Evolutionary conservation across 768 basidiomycete species (phyloP), one percentile per base, ranked within the genome.

Genomic region (Rhizopogon rudus): DNA sequence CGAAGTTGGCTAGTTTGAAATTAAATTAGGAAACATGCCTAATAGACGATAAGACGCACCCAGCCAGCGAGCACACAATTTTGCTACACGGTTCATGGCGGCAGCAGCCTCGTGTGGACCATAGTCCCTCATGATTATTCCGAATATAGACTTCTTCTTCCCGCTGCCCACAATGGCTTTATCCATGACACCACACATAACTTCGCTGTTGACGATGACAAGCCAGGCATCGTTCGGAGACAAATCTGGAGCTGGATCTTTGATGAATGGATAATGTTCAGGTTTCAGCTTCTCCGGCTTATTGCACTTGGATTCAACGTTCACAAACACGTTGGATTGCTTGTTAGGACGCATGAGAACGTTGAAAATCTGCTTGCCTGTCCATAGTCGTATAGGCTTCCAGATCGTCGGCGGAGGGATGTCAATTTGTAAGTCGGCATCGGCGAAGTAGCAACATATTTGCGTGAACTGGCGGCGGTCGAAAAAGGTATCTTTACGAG

Each of bases 151-250:
- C 67, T 98, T 98, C 78, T 99, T 98, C 81, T 99, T 99, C 51
- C 97, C 97, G 62, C 92, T 90, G 52, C 97, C 97, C 3, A 98
- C 88, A 0, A 93, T 98, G 14, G 91, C 91, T 73, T 99, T 99
- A 75, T 99, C 97, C 87, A 98, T 96, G 14, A 93, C 91, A 43
- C 97, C 97, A 63, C 95, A 98, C 93, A 98, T 99, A 63, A 99
- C 93, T 71, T 99, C 95, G 65, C 91, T 93, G 69, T 98, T 99
- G 59, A 94, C 85, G 53, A 99, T 84, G 44, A 99, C 97, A 28
- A 99, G 81, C 86, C 92, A 98, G 1, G 96, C 96, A 62, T 99
- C 97, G 65, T 99, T 98, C 0, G 96, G 95, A 9, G 91, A 89
- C 69, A 99, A 78, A 63, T 99, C 97, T 14, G 82, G 79, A 41